Base-by-base conservation (phyloP, 345 rosid genomes). In the Salix suchowensis region DNA sequence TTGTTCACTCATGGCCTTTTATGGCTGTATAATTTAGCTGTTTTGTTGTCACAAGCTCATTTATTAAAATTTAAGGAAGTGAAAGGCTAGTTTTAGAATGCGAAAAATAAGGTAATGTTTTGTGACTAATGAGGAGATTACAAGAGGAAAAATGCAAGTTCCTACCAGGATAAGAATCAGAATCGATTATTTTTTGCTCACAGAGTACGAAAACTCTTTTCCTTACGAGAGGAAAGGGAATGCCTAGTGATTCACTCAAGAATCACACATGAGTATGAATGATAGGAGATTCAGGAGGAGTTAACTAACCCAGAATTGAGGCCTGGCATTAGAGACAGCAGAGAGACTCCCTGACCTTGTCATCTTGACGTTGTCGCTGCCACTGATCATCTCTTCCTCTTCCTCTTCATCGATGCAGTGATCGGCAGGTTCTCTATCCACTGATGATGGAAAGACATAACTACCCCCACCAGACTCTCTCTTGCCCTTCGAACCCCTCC, bases 261-360 rank as follows among this genome's bases (percentile, higher is more conserved):
- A 58, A 58, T 58, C 64, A 13, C 64, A 58, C 28, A 58, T 4
- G 0, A 11, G 28, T 1, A 58, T 3, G 24, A 58, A 54, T 21
- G 8, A 54, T n/a, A 4, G 6, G 64, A 58, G 10, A 23, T 23
- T 10, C 9, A 48, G n/a, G 12, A 16, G 52, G 18, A 60, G 34
- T 68, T 14, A 54, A 76, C 82, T 82, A 79, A 93, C 97, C 97
- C 94, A 93, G 88, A 89, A 87, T 76, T 78, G 89, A 79, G 92
- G 74, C 84, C 81, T 86, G 66, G 85, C 34, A 66, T 71, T 72
- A 58, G 89, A 68, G 50, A 80, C 74, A 64, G 66, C 52, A 60
- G 89, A 21, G 48, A 78, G 74, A 81, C 91, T 91, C 52, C 88
- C 91, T 46, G 85, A 40, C 80, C 84, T 83, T 16, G 81, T 84